phyloP scores from a whole-genome alignment of 331 rosid genomes.

The Quercus phellos region DNA sequence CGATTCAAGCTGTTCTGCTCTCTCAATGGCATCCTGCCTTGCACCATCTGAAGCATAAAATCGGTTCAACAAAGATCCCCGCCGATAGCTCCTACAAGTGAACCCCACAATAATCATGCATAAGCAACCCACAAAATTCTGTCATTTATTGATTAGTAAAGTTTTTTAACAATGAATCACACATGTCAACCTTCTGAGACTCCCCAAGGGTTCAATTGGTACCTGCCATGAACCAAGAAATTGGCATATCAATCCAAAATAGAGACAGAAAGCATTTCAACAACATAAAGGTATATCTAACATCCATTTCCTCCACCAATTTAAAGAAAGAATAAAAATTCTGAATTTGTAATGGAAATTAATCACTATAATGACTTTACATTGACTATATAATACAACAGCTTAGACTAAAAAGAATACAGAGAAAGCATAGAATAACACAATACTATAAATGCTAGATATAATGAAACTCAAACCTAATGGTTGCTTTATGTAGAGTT shows the following conservation, averaged over 20 bases:
- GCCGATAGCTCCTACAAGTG: conserved; percentile 22
- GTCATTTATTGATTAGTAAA: background rate
- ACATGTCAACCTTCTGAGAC: conserved; percentile 30
- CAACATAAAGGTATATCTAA: background rate
- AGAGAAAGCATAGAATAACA: background rate
- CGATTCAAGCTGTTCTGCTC: conserved; percentile 34
- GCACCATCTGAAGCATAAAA: conserved; percentile 42
- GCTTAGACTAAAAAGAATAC: background rate
- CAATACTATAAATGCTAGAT: background rate
- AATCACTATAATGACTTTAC: background rate
- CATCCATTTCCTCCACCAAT: no score
- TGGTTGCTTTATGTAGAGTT: background rate
- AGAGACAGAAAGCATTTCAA: background rate
- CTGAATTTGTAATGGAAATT: background rate
- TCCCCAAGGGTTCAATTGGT: conserved; percentile 27
- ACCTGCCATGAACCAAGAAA: conserved; percentile 22
- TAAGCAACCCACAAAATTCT: background rate
- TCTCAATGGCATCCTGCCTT: conserved; percentile 31
- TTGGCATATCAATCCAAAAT: background rate
- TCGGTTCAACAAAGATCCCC: conserved; percentile 39
- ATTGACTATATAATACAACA: background rate
- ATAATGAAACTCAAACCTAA: background rate
- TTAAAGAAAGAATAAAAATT: background rate
- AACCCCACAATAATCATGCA: background rate
- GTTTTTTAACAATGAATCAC: background rate